phyloP scores from a whole-genome alignment of 257 asterid genomes.

The Eucommia ulmoides region DNA sequence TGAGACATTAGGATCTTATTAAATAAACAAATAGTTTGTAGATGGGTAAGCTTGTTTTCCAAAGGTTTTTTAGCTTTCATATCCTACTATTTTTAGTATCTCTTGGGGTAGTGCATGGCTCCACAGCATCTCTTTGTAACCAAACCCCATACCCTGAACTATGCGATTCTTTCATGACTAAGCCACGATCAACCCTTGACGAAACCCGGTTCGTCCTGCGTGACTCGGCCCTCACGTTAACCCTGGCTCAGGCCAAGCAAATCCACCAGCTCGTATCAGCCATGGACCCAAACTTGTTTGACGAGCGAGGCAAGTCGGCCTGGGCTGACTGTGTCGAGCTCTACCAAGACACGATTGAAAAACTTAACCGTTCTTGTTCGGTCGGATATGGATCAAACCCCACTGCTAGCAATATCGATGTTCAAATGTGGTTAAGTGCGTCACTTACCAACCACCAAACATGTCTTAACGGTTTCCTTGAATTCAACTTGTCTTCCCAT shows the following conservation, averaged over 20 bases:
- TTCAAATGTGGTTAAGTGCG: slow-evolving; percentile 65
- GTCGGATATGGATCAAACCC: neutral
- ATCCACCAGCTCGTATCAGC: slow-evolving; percentile 23
- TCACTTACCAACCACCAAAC: slow-evolving; percentile 48
- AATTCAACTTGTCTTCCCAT: slow-evolving; percentile 25
- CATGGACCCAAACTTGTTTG: slow-evolving; percentile 23
- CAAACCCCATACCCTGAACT: slow-evolving; percentile 42
- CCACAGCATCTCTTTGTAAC: slow-evolving; percentile 22
- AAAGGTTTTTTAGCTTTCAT: too few species aligned
- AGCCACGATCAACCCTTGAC: slow-evolving; percentile 8
- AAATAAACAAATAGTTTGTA: too few species aligned
- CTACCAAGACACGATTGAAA: slow-evolving; percentile 29
- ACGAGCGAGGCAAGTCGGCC: slow-evolving; percentile 30
- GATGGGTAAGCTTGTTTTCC: too few species aligned
- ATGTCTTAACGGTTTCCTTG: slow-evolving; percentile 47
- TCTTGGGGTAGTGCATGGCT: slow-evolving; percentile 20
- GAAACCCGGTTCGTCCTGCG: slow-evolving; percentile 15
- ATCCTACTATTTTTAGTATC: too few species aligned
- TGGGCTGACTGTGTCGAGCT: slow-evolving; percentile 45
- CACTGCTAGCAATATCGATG: slow-evolving; percentile 15
- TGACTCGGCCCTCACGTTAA: slow-evolving; percentile 21
- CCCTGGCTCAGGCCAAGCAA: slow-evolving; percentile 29
- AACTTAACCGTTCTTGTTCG: slow-evolving; percentile 15
- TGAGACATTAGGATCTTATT: too few species aligned
- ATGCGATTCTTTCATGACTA: slow-evolving; percentile 29